Evolutionary conservation across 306 rosid genomes (phyloP), one percentile per base, ranked within the genome.

Genomic region (Rosa multiflora): DNA sequence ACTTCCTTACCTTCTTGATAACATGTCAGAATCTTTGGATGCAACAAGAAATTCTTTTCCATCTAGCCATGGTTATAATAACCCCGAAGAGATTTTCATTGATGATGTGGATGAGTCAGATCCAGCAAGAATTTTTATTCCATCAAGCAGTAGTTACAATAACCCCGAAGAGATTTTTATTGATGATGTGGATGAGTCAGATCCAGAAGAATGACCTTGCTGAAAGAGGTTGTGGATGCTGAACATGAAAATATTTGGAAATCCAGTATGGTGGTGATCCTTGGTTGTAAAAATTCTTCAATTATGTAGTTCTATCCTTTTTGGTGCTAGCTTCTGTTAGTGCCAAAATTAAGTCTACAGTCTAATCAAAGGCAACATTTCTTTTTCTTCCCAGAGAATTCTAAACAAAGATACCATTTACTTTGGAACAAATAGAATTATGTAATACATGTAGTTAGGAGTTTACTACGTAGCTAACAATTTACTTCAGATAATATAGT

Each of bases 1-100:
- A 76, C 97, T 94, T 85, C 97, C 98, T 26, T 88, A 88, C 84
- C 97, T 94, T 76, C 97, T 94, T 70, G 98, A 89, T 79, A 77
- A 79, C 68, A 87, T 63, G 86, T 74, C 85, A 63, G 85, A 84
- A 56, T 61, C 86, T 68, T 84, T 78, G 11, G 87, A 81, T 72
- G 78, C 82, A 47, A 72, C 82, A 44, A 75, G 81, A 55, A 85
- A 79, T 85, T 86, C 87, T 75, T 63, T 79, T 74, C 83, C 88
- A 55, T 77, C 58, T 23, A 72, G 76, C 80, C 84, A 40, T 72
- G 79, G 77, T 61, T 59, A 79, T 74, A 70, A 82, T 73, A 85
- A 44, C 11, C 2, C 79, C 13, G 90, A 92, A 81, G 89, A 92
- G 81, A 94, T 92, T 82, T 91, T 94, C 40, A 86, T 92, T 74